These are phyloP conservation scores for Cladosporium sp. DNA, from an alignment of 2,329 filamentous ascomycete species.

Conservation along the genomic window DNA sequence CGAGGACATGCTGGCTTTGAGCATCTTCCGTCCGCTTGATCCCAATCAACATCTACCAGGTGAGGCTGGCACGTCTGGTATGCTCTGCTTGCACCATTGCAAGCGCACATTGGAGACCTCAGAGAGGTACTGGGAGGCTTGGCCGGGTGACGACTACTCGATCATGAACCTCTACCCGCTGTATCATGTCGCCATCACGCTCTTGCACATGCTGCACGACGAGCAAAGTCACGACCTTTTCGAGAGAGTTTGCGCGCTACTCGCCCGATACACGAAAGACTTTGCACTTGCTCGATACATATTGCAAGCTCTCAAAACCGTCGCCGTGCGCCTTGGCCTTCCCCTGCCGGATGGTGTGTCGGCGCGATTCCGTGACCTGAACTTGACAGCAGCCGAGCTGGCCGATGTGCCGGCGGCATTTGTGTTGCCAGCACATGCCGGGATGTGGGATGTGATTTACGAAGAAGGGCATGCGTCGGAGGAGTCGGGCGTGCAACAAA, in stretches of 20 bases:
- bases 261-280: slow-evolving; percentile 11
- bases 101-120: slow-evolving; percentile 20
- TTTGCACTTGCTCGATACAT: slow-evolving; percentile 17
- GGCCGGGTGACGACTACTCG: slow-evolving; percentile 18
- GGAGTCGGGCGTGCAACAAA: slow-evolving; percentile 1
- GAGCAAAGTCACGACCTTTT: slow-evolving; percentile 19
- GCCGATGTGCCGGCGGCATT: slow-evolving; percentile 42
- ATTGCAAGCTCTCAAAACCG: slow-evolving; percentile 13
- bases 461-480: slow-evolving; percentile 6
- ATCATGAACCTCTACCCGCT: slow-evolving; percentile 22
- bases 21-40: slow-evolving; percentile 13
- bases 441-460: slow-evolving; percentile 20
- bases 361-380: slow-evolving; percentile 7
- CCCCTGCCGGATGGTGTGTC: slow-evolving; percentile 8
- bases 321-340: slow-evolving; percentile 12
- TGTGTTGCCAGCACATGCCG: slow-evolving; percentile 42
- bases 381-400: slow-evolving; percentile 2
- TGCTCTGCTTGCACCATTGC: slow-evolving; percentile 19
- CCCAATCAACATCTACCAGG: slow-evolving; percentile 5
- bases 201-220: slow-evolving; percentile 20
- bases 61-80: slow-evolving; percentile 14
- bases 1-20: slow-evolving; percentile 17
- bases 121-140: slow-evolving; percentile 16
- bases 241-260: slow-evolving; percentile 14
- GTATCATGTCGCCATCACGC: slow-evolving; percentile 18